phyloP scores from a whole-genome alignment of 1,284 basidiomycete genomes.

The Ustilago esculenta region DNA sequence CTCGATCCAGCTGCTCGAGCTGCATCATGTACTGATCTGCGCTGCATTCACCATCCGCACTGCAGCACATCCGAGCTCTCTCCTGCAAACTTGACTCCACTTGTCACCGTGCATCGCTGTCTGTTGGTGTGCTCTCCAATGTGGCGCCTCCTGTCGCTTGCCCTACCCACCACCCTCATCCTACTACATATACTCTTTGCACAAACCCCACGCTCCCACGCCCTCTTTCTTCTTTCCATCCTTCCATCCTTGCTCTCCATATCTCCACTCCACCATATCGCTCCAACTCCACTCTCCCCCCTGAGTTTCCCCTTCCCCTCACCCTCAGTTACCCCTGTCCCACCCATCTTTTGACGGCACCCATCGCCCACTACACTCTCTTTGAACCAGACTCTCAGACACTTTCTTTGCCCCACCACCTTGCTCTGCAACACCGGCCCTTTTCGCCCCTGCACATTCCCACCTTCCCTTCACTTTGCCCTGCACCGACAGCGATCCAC shows the following conservation, averaged over 20 bases:
- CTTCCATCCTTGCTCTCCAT: slow-evolving; percentile 24
- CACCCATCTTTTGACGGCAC: not conserved
- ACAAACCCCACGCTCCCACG: not conserved
- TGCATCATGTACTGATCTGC: slow-evolving; percentile 23
- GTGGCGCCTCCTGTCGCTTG: not conserved
- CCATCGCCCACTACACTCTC: slow-evolving; percentile 11
- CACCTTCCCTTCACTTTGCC: slow-evolving; percentile 1
- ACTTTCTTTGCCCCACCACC: slow-evolving; percentile 10
- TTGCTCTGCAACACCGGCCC: not conserved
- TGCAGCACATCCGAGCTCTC: slow-evolving; percentile 24
- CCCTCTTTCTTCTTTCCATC: slow-evolving; percentile 6
- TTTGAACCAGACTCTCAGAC: slow-evolving; percentile 26
- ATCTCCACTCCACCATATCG: slow-evolving; percentile 21
- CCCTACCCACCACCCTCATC: not conserved
- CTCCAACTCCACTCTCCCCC: slow-evolving; percentile 1
- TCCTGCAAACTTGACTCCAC: not conserved
- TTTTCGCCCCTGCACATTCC: slow-evolving; percentile 1
- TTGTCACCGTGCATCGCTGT: not conserved
- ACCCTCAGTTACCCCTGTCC: slow-evolving; percentile 1
- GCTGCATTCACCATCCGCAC: slow-evolving; percentile 25
- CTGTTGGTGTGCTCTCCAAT: not conserved
- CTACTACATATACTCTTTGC: slow-evolving; percentile 28
- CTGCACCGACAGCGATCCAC: slow-evolving; percentile 1
- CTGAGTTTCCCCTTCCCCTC: not conserved
- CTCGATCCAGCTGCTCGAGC: slow-evolving; percentile 2